Evolutionary conservation across 169 alveolate genomes (phyloP), one percentile per base, ranked within the genome.

Genomic region (Babesia divergens): DNA sequence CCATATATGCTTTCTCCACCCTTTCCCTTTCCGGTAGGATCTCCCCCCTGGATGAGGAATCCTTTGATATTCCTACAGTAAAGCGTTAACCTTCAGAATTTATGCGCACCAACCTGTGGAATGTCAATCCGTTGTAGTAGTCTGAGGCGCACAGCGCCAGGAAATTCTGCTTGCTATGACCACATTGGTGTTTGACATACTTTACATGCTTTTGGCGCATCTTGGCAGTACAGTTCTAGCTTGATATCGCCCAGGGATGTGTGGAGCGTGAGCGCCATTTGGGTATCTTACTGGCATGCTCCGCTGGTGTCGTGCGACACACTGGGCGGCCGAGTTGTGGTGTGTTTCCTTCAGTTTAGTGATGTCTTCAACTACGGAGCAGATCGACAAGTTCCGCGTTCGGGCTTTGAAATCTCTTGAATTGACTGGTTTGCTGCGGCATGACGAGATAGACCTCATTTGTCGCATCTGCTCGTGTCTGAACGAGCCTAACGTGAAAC

Each of bases 1-100:
- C 98, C 98, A 76, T 94, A 98, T 35, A 96, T 95, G 65, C 99
- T 94, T 84, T 94, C 97, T 11, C 99, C 99, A 9, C 99, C 99
- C 67, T 94, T 93, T 55, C 99, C 99, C 16, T 98, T 94, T 54
- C 97, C 97, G 9, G 99, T 95, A 0, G 99, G 99, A 72, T 97
- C 99, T 4, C 99, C 99, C 9, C 98, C 98, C 90, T 98, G 98
- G 46, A 97, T 92, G 84, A 95, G 92, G 80, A 97, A 97, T 35
- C 97, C 97, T 76, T 93, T 92, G 22, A 97, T 94, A 46, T 96
- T 91, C 85, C 98, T 95, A 79, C 85, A 34, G 8, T 14, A 34
- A 16, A 38, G 5, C 22, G 29, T 11, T 22, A 1, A n/a, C 26
- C 0, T 1, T 16, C 2, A 44, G 5, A 4, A 40, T 6, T 37